These are phyloP conservation scores for Dryas alaskensis DNA, from an alignment of 306 rosid genomes.

Conservation along the genomic window DNA sequence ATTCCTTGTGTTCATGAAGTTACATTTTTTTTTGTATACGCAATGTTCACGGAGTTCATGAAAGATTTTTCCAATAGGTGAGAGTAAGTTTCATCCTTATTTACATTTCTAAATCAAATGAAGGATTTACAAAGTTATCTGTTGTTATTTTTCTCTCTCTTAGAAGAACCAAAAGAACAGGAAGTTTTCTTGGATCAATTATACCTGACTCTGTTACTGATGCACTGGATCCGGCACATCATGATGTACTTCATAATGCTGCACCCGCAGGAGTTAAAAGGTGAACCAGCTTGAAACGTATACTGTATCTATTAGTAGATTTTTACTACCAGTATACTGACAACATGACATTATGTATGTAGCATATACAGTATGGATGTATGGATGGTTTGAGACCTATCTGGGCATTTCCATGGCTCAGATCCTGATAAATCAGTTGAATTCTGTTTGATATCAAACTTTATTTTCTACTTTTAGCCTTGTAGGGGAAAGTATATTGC, in stretches of 20 bases:
- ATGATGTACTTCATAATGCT: conserved; percentile 72
- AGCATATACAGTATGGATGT: neutral
- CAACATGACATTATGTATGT: neutral
- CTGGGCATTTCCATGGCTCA: neutral
- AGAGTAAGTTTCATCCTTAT: neutral
- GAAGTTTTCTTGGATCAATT: conserved; percentile 77
- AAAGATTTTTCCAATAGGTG: neutral
- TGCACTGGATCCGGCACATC: conserved; percentile 78
- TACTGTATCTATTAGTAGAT: neutral
- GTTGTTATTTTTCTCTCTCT: conserved; percentile 20
- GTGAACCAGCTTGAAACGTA: conserved; percentile 34
- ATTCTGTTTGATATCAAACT: neutral
- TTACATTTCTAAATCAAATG: neutral
- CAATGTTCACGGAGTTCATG: neutral
- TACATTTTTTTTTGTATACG: neutral
- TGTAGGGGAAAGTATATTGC: neutral
- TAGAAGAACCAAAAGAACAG: conserved; percentile 63
- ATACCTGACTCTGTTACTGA: conserved; percentile 70
- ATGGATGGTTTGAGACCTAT: neutral
- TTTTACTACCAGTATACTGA: neutral
- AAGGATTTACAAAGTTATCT: conserved; percentile 25
- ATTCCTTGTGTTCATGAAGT: neutral
- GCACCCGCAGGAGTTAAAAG: conserved; percentile 83
- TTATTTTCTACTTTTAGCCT: neutral
- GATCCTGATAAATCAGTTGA: neutral